phyloP scores from a whole-genome alignment of 371 early-diverging fungal genomes.

The Cokeromyces recurvatus region DNA sequence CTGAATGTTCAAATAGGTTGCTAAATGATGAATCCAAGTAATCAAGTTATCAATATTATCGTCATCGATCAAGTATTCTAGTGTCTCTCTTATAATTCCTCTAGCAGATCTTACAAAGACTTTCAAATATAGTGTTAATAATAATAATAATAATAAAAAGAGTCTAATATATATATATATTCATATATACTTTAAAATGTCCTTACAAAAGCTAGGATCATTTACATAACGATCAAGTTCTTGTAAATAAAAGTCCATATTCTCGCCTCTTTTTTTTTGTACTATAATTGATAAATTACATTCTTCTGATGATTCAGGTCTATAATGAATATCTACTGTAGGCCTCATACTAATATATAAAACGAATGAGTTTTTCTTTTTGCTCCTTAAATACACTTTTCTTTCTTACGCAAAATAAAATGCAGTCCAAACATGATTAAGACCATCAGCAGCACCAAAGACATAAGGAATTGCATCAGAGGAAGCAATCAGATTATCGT shows the following conservation, averaged over 20 bases:
- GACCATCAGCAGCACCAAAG: constrained; percentile 8
- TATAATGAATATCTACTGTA: constrained; percentile 13
- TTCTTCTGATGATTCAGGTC: constrained; percentile 7
- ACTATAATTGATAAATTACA: too few species aligned
- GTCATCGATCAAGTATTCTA: constrained; percentile 17
- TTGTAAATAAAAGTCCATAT: not conserved
- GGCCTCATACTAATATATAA: constrained; percentile 13
- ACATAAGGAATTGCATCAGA: constrained; percentile 16
- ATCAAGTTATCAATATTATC: constrained; percentile 2
- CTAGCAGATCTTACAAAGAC: constrained; percentile 15
- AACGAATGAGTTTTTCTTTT: not conserved
- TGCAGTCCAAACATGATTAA: constrained; percentile 8
- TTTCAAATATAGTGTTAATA: too few species aligned
- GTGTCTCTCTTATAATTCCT: constrained; percentile 9
- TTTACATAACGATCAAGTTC: constrained; percentile 3
- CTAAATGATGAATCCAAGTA: too few species aligned
- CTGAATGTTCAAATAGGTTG: not conserved
- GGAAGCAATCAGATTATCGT: constrained; percentile 11
- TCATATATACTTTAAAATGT: too few species aligned
- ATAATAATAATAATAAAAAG: too few species aligned
- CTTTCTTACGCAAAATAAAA: constrained; percentile 14
- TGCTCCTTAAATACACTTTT: too few species aligned
- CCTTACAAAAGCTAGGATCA: constrained; percentile 17
- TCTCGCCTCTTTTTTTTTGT: constrained; percentile 11
- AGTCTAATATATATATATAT: too few species aligned